Evolutionary conservation across 805 yeast genomes (phyloP).

Genomic region (Saccharomyces cerevisiae): DNA sequence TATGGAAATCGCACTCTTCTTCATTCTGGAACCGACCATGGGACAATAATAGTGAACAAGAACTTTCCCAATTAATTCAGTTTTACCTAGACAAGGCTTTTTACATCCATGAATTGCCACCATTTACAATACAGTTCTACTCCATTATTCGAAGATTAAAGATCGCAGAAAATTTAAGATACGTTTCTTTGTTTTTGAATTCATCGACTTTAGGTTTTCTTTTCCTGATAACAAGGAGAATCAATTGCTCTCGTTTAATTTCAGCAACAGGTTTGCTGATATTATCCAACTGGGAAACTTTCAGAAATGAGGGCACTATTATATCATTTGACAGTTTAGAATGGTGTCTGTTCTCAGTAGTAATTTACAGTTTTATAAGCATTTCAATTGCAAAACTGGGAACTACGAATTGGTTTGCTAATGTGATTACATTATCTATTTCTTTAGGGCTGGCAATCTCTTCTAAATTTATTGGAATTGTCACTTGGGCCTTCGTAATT

Average conservation of each 20-base stretch:
- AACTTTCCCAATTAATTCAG: conserved; percentile 5
- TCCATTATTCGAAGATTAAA: conserved; percentile 6
- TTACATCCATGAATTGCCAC: conserved; percentile 13
- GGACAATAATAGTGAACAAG: conserved; percentile 6
- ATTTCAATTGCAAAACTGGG: conserved; percentile 41
- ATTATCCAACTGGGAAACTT: conserved; percentile 14
- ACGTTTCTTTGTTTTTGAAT: conserved; percentile 7
- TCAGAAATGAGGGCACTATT: conserved; percentile 8
- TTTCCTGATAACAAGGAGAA: conserved; percentile 17
- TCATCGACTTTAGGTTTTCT: conserved; percentile 10
- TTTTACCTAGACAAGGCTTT: conserved; percentile 12
- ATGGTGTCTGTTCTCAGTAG: conserved; percentile 39
- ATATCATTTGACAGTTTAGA: conserved; percentile 35
- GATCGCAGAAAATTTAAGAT: conserved; percentile 6
- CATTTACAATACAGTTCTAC: conserved; percentile 21
- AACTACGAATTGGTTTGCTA: conserved; percentile 43
- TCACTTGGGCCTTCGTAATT: conserved; percentile 60
- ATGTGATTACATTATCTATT: conserved; percentile 41
- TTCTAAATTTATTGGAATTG: conserved; percentile 63
- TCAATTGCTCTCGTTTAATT: conserved; percentile 35
- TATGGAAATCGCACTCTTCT: not conserved
- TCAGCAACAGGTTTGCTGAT: conserved; percentile 30
- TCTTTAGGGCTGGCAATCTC: conserved; percentile 50
- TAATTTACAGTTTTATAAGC: conserved; percentile 45
- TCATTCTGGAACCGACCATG: not conserved